A percentile compares a stretch with the other conserved stretches of the same genome.
phyloP scores from a whole-genome alignment of 2,329 filamentous ascomycete genomes.

The Aureobasidium vineae region DNA sequence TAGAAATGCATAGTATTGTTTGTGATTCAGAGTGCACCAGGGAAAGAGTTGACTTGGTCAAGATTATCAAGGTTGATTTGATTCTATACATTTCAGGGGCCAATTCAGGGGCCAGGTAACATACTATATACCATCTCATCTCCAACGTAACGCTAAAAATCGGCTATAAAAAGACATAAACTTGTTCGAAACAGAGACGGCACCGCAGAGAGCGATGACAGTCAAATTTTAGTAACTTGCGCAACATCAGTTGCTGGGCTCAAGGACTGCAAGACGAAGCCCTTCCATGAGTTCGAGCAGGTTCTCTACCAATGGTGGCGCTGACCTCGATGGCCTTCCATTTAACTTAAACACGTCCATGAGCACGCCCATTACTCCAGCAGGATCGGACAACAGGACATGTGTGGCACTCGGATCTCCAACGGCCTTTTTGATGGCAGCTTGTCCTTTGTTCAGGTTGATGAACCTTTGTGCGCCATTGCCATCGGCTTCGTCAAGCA shows the following conservation, averaged over 20 bases:
- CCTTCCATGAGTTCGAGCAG: slow-evolving; percentile 63
- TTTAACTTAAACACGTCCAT: slow-evolving; percentile 58
- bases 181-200: too few relatives aligned
- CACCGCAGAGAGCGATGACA: too few relatives aligned
- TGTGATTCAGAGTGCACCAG: too few relatives aligned
- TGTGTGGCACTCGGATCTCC: slow-evolving; percentile 34
- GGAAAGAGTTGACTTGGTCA: too few relatives aligned
- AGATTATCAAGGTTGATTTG: too few relatives aligned
- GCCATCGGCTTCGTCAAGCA: slow-evolving; percentile 56
- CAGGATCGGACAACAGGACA: slow-evolving; percentile 54
- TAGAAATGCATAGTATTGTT: too few relatives aligned
- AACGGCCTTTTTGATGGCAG: slow-evolving; percentile 32
- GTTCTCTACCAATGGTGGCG: slow-evolving; percentile 66
- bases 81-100: too few relatives aligned
- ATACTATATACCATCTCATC: too few relatives aligned
- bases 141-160: too few relatives aligned
- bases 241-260: not conserved
- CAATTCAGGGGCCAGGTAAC: too few relatives aligned
- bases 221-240: too few relatives aligned
- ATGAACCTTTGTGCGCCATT: slow-evolving; percentile 54
- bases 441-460: slow-evolving; percentile 51
- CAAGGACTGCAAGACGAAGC: slow-evolving; percentile 38
- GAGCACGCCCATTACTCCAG: slow-evolving; percentile 58
- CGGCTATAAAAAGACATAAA: too few relatives aligned
- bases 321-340: slow-evolving; percentile 41